Percentiles rank a stretch among this genome's conserved stretches.
Evolutionary conservation across 2,329 filamentous ascomycete species (phyloP).

Genomic region (Ophiocordyceps camponoti-saundersi): DNA sequence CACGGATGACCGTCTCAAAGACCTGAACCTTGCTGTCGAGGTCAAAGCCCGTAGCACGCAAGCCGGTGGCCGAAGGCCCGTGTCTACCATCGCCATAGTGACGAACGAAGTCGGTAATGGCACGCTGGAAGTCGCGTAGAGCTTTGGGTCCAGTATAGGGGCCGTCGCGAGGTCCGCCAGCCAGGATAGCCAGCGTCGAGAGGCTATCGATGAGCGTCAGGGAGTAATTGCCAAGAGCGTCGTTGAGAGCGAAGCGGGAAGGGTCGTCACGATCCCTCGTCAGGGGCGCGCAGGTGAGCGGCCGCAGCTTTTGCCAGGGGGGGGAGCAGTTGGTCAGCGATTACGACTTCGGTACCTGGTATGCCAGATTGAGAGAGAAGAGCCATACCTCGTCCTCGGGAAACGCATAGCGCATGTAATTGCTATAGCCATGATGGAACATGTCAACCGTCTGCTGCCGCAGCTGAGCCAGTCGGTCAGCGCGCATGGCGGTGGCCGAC

Average conservation of each 20-base stretch:
- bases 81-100: constrained; percentile 74
- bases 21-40: constrained; percentile 97
- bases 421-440: constrained; percentile 94
- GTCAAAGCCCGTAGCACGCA: constrained; percentile 69
- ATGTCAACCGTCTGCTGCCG: constrained; percentile 52
- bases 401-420: constrained; percentile 87
- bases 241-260: constrained; percentile 73
- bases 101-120: constrained; percentile 56
- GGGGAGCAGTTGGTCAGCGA: no score
- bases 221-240: constrained; percentile 93
- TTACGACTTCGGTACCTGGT: no score
- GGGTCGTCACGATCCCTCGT: constrained; percentile 70
- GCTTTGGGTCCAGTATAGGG: constrained; percentile 26
- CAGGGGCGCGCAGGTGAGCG: constrained; percentile 68
- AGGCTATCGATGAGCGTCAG: constrained; percentile 89
- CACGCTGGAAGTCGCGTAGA: constrained; percentile 61
- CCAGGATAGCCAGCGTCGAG: constrained; percentile 82
- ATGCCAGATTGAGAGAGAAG: background rate
- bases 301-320: constrained; percentile 38
- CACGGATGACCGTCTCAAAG: constrained; percentile 93
- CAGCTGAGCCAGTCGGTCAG: constrained; percentile 35
- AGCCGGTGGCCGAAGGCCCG: constrained; percentile 51
- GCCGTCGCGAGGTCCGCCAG: constrained; percentile 44
- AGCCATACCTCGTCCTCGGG: constrained; percentile 67
- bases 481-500: constrained; percentile 32